These are phyloP conservation scores for Mycena venus DNA, from an alignment of 768 basidiomycete genomes.

Conservation along the genomic window DNA sequence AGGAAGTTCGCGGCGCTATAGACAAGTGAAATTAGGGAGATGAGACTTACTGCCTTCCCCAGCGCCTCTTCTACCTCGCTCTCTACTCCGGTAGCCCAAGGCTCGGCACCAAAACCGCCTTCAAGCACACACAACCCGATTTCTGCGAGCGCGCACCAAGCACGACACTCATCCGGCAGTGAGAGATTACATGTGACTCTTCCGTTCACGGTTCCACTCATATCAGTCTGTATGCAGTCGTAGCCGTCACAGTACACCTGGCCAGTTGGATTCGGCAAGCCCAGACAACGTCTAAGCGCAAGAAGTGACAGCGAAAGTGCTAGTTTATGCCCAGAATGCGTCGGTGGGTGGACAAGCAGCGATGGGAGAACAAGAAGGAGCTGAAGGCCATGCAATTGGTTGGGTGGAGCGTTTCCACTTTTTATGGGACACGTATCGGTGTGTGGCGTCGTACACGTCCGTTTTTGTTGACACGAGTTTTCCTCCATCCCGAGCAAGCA, in stretches of 20 bases:
- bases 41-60: constrained; percentile 73
- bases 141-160: constrained; percentile 80
- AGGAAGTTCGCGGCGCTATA: too few species aligned
- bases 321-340: constrained; percentile 64
- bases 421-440: neutral
- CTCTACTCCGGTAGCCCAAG: constrained; percentile 64
- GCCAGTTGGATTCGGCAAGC: constrained; percentile 63
- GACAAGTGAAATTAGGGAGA: too few species aligned
- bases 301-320: constrained; percentile 69
- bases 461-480: constrained; percentile 52
- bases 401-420: neutral
- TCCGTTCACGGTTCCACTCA: too few species aligned
- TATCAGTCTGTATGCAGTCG: neutral
- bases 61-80: constrained; percentile 77
- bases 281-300: constrained; percentile 70
- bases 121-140: constrained; percentile 70
- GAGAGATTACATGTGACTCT: too few species aligned
- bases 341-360: constrained; percentile 75
- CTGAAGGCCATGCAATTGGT: constrained; percentile 3
- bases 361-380: constrained; percentile 75
- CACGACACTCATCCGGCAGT: constrained; percentile 66
- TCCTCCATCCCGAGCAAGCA: constrained; percentile 23
- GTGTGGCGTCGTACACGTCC: constrained; percentile 38
- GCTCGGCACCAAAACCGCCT: constrained; percentile 58
- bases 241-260: constrained; percentile 34